Percentiles rank a stretch among this genome's conserved stretches.
Conservation (phyloP, 2,329 filamentous ascomycete genomes). For the Alternaria triticina region DNA sequence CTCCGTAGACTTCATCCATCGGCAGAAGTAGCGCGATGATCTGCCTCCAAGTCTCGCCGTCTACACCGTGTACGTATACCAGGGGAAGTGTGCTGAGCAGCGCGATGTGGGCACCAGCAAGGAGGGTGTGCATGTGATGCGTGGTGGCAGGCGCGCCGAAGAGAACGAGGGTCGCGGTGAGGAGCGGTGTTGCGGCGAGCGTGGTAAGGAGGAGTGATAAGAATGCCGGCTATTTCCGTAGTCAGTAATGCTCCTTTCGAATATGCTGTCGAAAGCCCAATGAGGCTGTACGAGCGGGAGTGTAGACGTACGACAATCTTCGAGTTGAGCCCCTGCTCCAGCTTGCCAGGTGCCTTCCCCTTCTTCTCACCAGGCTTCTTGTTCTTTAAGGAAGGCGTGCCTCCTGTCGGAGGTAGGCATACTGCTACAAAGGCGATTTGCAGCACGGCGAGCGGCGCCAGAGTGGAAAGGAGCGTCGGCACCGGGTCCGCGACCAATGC, state of each 20-base stretch:
- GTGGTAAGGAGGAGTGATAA: constrained; percentile 69
- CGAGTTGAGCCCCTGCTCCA: constrained; percentile 31
- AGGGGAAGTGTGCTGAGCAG: constrained; percentile 79
- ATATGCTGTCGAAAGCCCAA: too few relatives aligned
- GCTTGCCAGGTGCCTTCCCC: constrained; percentile 27
- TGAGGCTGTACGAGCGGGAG: background rate
- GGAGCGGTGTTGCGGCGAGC: constrained; percentile 62
- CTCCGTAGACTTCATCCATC: constrained; percentile 84
- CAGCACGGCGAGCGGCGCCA: constrained; percentile 68
- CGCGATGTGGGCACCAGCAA: constrained; percentile 82
- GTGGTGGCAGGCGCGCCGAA: constrained; percentile 91
- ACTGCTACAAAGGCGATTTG: constrained; percentile 67
- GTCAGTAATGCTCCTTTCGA: background rate
- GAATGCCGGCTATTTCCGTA: constrained; percentile 65
- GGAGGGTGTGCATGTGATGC: constrained; percentile 76
- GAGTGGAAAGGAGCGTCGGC: constrained; percentile 64
- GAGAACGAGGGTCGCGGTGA: constrained; percentile 73
- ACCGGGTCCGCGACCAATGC: constrained; percentile 74
- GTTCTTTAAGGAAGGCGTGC: constrained; percentile 55
- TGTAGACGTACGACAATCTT: constrained; percentile 52
- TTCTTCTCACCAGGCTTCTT: constrained; percentile 56
- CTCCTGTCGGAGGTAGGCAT: constrained; percentile 63
- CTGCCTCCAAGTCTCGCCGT: constrained; percentile 71
- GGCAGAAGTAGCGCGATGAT: constrained; percentile 73
- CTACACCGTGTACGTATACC: constrained; percentile 84